Conservation (phyloP, 495 filamentous ascomycete species). For the Aspergillus cristatus region DNA sequence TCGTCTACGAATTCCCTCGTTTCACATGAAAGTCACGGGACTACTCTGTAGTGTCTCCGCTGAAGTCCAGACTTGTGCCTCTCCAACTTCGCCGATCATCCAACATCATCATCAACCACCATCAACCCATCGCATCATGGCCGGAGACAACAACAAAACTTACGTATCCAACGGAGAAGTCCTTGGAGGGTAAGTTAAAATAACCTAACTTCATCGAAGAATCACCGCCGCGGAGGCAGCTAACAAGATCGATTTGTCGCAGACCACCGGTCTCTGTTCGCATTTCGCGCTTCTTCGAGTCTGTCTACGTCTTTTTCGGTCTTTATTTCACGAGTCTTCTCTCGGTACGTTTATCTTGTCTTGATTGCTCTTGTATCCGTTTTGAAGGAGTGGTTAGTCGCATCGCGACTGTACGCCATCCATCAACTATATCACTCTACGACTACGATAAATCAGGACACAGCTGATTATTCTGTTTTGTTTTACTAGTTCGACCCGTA, state of each 20-base stretch:
- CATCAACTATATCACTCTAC: no score
- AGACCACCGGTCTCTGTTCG: conserved; percentile 38
- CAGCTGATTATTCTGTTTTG: background rate
- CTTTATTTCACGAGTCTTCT: conserved; percentile 36
- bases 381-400: no score
- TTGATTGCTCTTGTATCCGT: background rate
- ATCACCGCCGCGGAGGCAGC: no score
- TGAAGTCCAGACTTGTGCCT: background rate
- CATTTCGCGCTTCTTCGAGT: conserved; percentile 33
- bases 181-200: conserved; percentile 18
- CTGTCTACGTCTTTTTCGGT: conserved; percentile 35
- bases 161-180: conserved; percentile 34
- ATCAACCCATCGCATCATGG: conserved; percentile 17
- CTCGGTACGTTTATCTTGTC: conserved; percentile 19
- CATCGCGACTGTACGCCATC: no score
- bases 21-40: background rate
- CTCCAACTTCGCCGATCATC: conserved; percentile 9
- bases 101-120: conserved; percentile 6
- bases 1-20: background rate
- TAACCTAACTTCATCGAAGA: no score
- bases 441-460: no score
- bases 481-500: conserved; percentile 52
- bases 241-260: conserved; percentile 15
- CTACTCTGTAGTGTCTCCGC: background rate
- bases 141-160: conserved; percentile 18